These are phyloP conservation scores for Boeremia lycopersici DNA, from an alignment of 2,329 filamentous ascomycete species.

Conservation along the genomic window DNA sequence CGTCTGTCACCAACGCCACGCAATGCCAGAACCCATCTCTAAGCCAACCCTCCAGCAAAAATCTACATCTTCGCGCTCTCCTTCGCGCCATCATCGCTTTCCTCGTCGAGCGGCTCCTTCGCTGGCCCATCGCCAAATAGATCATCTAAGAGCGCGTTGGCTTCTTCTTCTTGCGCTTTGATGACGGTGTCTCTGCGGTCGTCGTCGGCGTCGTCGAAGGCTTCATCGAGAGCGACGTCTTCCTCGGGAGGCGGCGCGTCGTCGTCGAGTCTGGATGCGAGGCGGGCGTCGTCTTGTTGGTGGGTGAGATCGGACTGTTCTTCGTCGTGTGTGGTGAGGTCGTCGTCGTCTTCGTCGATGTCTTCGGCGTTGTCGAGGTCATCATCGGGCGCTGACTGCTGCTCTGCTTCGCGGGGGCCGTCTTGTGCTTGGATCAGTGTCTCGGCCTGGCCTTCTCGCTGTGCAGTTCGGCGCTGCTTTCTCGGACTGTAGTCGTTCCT, in stretches of 20 bases:
- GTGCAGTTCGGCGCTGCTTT: conserved; percentile 13
- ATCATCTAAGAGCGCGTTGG: conserved; percentile 9
- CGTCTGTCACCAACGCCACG: background rate
- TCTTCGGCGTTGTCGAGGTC: background rate
- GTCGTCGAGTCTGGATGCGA: conserved; percentile 6
- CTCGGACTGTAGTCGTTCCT: conserved; percentile 23
- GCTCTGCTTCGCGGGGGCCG: background rate
- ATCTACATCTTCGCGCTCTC: background rate
- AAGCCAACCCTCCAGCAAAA: background rate
- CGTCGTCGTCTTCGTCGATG: background rate
- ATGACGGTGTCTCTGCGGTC: background rate
- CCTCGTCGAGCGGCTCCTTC: background rate
- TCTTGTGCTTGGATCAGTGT: background rate
- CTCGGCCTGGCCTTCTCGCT: background rate
- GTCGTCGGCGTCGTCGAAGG: background rate
- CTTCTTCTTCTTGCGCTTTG: conserved; percentile 3
- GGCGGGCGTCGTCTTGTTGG: background rate
- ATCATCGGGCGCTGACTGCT: background rate
- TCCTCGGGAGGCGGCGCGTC: background rate
- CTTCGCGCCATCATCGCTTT: background rate
- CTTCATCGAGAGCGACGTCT: background rate
- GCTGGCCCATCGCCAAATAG: background rate
- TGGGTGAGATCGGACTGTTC: background rate
- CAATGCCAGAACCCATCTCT: background rate
- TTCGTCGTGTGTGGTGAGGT: background rate